phyloP scores from a whole-genome alignment of 441 rosid species.

The Pelargonium exstipulatum region DNA sequence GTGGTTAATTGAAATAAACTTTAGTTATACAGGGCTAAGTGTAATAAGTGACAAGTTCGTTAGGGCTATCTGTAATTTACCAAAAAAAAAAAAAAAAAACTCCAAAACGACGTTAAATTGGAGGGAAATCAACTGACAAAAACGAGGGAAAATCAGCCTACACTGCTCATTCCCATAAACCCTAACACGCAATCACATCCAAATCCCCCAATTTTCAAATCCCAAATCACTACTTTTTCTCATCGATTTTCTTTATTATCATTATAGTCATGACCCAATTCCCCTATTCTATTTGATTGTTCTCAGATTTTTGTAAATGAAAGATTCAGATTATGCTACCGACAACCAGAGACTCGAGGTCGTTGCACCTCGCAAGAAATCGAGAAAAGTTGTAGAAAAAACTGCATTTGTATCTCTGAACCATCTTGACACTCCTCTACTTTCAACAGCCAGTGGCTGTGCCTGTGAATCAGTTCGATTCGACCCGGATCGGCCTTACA shows the following conservation, averaged over 20 bases:
- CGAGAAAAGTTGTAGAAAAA: constrained; percentile 25
- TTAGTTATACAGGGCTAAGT: too few species aligned
- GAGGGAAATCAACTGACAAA: background rate
- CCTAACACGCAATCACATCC: constrained; percentile 5
- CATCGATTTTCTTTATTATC: background rate
- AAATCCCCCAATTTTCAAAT: background rate
- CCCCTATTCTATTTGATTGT: background rate
- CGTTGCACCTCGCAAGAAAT: constrained; percentile 20
- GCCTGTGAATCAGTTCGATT: constrained; percentile 36
- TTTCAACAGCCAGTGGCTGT: constrained; percentile 43
- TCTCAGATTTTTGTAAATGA: constrained; percentile 14
- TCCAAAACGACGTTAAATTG: background rate
- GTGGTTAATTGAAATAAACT: too few species aligned
- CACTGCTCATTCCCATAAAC: background rate
- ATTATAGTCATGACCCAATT: background rate
- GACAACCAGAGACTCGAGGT: constrained; percentile 13
- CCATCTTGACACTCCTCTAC: constrained; percentile 45
- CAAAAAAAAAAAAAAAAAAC: background rate
- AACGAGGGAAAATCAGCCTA: constrained; percentile 6
- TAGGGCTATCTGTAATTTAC: too few species aligned
- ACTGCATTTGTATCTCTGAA: constrained; percentile 42
- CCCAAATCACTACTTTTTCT: background rate
- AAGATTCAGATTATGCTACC: constrained; percentile 15
- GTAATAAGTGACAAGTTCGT: too few species aligned
- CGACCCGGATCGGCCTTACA: constrained; percentile 51